These are phyloP conservation scores for Leccinum arenicola DNA, from an alignment of 768 basidiomycete genomes.

Conservation along the genomic window DNA sequence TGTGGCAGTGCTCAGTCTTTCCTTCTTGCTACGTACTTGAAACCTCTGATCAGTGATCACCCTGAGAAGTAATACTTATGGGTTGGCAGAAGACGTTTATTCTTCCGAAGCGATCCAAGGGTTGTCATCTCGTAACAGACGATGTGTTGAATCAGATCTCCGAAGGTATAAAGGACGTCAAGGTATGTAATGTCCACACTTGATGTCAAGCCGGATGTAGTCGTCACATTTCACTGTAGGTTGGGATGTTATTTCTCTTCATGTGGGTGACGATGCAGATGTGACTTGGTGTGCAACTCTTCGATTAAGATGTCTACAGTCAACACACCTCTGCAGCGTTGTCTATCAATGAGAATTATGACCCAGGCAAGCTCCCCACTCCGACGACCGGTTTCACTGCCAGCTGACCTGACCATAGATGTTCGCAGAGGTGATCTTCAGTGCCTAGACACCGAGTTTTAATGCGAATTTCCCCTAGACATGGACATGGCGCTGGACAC, in stretches of 20 bases:
- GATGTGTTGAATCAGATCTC: conserved; percentile 67
- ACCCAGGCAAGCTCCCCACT: conserved; percentile 50
- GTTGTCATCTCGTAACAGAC: conserved; percentile 83
- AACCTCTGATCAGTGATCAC: background rate
- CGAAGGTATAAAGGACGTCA: conserved; percentile 63
- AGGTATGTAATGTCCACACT: conserved; percentile 41
- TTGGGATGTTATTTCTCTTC: conserved; percentile 87
- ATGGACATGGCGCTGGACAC: conserved; percentile 94
- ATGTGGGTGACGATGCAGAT: conserved; percentile 49
- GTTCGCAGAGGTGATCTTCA: conserved; percentile 41
- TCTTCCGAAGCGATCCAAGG: conserved; percentile 50
- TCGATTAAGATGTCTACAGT: conserved; percentile 37
- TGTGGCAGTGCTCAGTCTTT: background rate
- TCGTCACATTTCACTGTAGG: conserved; percentile 36
- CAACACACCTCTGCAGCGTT: conserved; percentile 79
- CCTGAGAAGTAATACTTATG: conserved; percentile 43
- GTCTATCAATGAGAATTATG: conserved; percentile 89
- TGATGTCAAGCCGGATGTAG: background rate
- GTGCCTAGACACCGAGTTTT: background rate
- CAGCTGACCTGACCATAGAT: conserved; percentile 29
- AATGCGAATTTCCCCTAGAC: conserved; percentile 47
- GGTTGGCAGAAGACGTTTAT: conserved; percentile 89
- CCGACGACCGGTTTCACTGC: background rate
- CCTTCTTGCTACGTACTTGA: background rate
- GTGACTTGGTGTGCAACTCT: background rate